Evolutionary conservation across 805 yeast genomes (phyloP).

Genomic region (Ogataea thermomethanolica): DNA sequence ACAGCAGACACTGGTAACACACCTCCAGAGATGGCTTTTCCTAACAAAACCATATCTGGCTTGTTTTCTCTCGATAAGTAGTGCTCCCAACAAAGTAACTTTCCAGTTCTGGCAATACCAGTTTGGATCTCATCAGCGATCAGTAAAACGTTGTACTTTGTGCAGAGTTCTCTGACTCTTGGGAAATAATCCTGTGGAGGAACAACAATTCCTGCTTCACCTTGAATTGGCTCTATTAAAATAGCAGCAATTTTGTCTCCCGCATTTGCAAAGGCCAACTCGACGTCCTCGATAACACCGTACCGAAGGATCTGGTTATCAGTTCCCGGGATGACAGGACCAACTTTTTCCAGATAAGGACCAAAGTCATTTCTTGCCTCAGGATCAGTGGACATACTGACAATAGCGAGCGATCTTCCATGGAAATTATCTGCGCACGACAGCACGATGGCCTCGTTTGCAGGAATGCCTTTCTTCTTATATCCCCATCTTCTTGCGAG

Average conservation of each 20-base stretch:
- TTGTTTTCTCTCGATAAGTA: conserved; percentile 55
- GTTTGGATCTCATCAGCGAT: conserved; percentile 98
- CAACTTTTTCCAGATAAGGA: conserved; percentile 80
- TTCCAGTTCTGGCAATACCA: conserved; percentile 96
- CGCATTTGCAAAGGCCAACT: conserved; percentile 71
- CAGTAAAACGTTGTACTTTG: conserved; percentile 77
- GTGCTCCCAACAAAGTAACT: conserved; percentile 88
- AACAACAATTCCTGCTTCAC: conserved; percentile 97
- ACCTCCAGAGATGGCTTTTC: conserved; percentile 96
- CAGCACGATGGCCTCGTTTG: conserved; percentile 79
- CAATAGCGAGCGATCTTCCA: conserved; percentile 92
- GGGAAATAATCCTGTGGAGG: conserved; percentile 81
- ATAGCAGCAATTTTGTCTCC: conserved; percentile 91
- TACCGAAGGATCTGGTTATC: conserved; percentile 61
- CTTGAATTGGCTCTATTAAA: conserved; percentile 93
- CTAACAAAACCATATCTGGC: conserved; percentile 87
- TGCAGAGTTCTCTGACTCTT: conserved; percentile 70
- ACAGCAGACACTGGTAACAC: conserved; percentile 91
- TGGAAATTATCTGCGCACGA: conserved; percentile 92
- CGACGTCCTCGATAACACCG: conserved; percentile 83
- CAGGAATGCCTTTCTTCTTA: conserved; percentile 76
- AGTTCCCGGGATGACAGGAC: conserved; percentile 80
- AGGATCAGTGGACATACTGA: conserved; percentile 94
- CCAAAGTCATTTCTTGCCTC: conserved; percentile 89
- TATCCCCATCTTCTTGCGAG: conserved; percentile 98